Percentiles rank a stretch among this genome's conserved stretches.
Evolutionary conservation across 495 filamentous ascomycete species (phyloP).

Genomic region (Lasiosphaeria hispida): DNA sequence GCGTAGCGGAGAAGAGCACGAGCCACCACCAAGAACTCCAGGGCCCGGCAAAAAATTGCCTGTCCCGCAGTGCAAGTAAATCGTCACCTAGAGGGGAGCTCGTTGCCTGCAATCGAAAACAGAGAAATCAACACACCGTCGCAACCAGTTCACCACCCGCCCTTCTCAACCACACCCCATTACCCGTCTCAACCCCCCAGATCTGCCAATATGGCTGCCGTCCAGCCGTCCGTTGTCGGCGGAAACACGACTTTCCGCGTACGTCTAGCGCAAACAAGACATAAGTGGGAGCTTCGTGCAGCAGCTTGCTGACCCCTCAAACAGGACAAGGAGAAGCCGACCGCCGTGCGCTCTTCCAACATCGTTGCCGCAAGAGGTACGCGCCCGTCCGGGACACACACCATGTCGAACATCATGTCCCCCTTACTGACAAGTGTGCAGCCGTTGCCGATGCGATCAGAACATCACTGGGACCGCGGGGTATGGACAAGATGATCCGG

Average conservation of each 20-base stretch:
- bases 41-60: constrained; percentile 33
- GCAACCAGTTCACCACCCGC: constrained; percentile 7
- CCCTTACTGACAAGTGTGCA: constrained; percentile 28
- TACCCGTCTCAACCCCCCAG: constrained; percentile 6
- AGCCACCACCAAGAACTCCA: constrained; percentile 25
- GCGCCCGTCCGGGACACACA: constrained; percentile 20
- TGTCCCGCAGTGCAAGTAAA: constrained; percentile 27
- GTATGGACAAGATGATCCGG: constrained; percentile 99
- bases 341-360: constrained; percentile 90
- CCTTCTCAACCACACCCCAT: constrained; percentile 17
- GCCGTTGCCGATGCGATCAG: constrained; percentile 96
- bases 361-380: constrained; percentile 95
- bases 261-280: constrained; percentile 15
- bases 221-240: constrained; percentile 49
- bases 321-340: constrained; percentile 97
- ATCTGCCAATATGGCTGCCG: constrained; percentile 61
- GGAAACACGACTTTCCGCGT: constrained; percentile 82
- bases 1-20: neutral
- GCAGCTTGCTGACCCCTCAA: constrained; percentile 40
- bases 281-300: neutral
- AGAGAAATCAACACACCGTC: constrained; percentile 8
- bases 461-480: constrained; percentile 60
- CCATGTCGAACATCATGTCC: neutral
- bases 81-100: constrained; percentile 21
- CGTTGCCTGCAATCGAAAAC: constrained; percentile 24